Conservation (phyloP, 371 early-diverging fungal species). For the Syncephalastrum contaminatum region DNA sequence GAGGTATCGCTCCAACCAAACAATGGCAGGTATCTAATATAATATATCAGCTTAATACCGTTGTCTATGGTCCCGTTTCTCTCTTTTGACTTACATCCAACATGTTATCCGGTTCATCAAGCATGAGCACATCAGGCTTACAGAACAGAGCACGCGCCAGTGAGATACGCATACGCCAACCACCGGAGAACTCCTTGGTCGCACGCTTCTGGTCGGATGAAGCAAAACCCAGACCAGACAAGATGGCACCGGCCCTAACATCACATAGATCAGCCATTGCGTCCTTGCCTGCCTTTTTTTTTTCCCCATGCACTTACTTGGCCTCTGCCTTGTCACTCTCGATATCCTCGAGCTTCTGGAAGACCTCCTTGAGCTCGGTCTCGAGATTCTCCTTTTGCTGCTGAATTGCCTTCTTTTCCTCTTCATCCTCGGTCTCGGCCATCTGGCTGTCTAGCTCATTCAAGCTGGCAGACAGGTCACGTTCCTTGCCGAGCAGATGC, state of each 20-base stretch:
- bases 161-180: conserved; percentile 92
- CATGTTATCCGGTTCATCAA: conserved; percentile 99
- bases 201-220: conserved; percentile 77
- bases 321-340: conserved; percentile 97
- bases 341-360: conserved; percentile 85
- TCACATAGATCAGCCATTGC: background rate
- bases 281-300: no score
- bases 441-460: conserved; percentile 32
- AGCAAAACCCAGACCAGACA: conserved; percentile 94
- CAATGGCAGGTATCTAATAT: conserved; percentile 82
- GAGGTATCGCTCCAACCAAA: conserved; percentile 95
- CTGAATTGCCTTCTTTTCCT: conserved; percentile 62
- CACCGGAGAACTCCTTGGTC: conserved; percentile 94
- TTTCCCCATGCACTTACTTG: conserved; percentile 41
- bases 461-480: conserved; percentile 50
- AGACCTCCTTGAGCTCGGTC: conserved; percentile 77
- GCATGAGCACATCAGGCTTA: conserved; percentile 93
- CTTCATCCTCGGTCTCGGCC: conserved; percentile 39
- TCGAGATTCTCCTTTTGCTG: conserved; percentile 65
- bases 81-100: conserved; percentile 57
- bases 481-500: conserved; percentile 85
- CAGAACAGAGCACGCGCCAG: conserved; percentile 96
- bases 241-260: conserved; percentile 81
- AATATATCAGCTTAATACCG: background rate
- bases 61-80: background rate